Evolutionary conservation across 2,329 filamentous ascomycete species (phyloP).

Genomic region (Fusarium sp.): DNA sequence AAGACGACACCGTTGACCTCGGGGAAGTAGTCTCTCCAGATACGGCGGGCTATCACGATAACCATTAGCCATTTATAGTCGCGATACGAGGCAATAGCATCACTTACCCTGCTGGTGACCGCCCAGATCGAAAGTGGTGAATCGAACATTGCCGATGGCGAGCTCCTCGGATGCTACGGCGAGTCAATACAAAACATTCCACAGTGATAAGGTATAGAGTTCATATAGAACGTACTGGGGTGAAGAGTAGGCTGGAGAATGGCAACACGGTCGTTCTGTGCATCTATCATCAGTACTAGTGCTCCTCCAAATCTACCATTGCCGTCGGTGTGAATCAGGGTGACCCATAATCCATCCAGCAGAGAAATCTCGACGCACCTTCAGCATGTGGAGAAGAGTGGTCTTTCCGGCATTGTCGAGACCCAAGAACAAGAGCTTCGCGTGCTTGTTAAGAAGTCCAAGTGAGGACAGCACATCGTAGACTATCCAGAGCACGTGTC

Average conservation of each 20-base stretch:
- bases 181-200: constrained; percentile 26
- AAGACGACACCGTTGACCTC: constrained; percentile 97
- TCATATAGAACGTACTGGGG: constrained; percentile 70
- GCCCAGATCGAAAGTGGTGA: constrained; percentile 93
- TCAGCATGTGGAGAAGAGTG: constrained; percentile 92
- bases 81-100: background rate
- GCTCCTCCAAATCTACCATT: constrained; percentile 2
- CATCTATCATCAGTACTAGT: constrained; percentile 37
- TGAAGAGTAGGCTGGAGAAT: constrained; percentile 90
- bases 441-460: constrained; percentile 92
- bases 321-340: constrained; percentile 5
- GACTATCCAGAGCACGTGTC: constrained; percentile 59
- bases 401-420: constrained; percentile 96
- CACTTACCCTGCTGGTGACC: constrained; percentile 85
- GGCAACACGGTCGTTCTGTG: constrained; percentile 87
- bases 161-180: constrained; percentile 82
- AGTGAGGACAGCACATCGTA: constrained; percentile 89
- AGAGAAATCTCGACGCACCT: constrained; percentile 63
- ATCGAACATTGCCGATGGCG: constrained; percentile 89
- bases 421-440: constrained; percentile 91
- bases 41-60: constrained; percentile 75
- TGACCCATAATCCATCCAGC: constrained; percentile 1
- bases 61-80: constrained; percentile 1
- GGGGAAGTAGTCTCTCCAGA: constrained; percentile 97
- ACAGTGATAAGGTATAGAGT: background rate